Evolutionary conservation across 495 filamentous ascomycete species (phyloP).

Genomic region (Letharia columbiana): DNA sequence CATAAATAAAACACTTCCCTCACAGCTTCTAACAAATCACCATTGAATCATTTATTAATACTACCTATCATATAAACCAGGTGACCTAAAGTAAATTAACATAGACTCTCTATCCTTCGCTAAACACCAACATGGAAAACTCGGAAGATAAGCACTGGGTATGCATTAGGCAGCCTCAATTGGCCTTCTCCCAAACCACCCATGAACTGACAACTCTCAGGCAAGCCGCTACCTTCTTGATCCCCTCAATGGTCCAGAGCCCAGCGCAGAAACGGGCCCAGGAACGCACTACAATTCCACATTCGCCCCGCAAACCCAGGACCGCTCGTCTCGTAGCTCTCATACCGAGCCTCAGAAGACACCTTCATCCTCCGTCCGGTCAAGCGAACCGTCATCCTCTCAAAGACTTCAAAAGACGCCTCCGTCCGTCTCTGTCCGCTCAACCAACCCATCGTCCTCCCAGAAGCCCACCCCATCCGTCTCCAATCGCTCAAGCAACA

Average conservation of each 20-base stretch:
- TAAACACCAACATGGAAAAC: constrained; percentile 27
- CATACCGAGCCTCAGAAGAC: constrained; percentile 17
- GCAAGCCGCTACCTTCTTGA: constrained; percentile 50
- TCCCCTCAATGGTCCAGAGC: constrained; percentile 47
- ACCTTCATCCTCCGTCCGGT: constrained; percentile 18
- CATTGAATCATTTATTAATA: too few species aligned
- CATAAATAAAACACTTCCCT: too few species aligned
- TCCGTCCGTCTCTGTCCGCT: constrained; percentile 11
- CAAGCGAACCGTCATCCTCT: constrained; percentile 4
- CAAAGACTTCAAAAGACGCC: constrained; percentile 4
- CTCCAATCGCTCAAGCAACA: constrained; percentile 30
- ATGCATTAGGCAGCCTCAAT: constrained; percentile 3
- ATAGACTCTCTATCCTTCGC: not conserved
- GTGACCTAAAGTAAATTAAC: not conserved
- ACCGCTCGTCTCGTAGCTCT: constrained; percentile 16
- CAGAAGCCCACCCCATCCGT: constrained; percentile 15
- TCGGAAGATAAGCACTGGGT: constrained; percentile 35
- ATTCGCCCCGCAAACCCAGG: constrained; percentile 16
- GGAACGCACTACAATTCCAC: constrained; percentile 38
- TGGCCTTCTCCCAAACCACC: not conserved
- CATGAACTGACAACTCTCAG: constrained; percentile 10
- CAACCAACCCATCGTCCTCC: constrained; percentile 1
- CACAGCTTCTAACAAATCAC: too few species aligned
- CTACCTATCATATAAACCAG: too few species aligned
- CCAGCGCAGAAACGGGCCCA: constrained; percentile 45